These are phyloP conservation scores for Coemansia sp. DNA, from an alignment of 192 early-diverging fungal genomes.

Conservation along the genomic window DNA sequence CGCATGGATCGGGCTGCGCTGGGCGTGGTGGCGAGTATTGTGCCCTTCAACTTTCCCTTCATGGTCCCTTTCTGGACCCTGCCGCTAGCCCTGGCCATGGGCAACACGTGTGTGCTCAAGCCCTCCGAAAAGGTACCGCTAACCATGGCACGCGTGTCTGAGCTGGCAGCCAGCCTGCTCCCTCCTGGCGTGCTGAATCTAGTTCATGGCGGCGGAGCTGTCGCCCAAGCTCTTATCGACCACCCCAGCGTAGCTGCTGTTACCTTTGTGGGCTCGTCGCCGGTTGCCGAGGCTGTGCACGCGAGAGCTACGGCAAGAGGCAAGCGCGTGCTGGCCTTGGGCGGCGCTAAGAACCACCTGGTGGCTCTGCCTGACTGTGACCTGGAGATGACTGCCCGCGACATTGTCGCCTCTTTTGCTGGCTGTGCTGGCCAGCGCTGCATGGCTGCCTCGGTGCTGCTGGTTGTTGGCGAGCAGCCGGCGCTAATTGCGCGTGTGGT, in stretches of 20 bases:
- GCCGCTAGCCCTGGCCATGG: slow-evolving; percentile 69
- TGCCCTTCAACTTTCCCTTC: slow-evolving; percentile 84
- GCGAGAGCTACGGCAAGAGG: slow-evolving; percentile 53
- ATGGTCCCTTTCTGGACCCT: slow-evolving; percentile 87
- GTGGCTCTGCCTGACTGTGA: slow-evolving; percentile 78
- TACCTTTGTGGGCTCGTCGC: slow-evolving; percentile 80
- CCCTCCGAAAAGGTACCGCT: slow-evolving; percentile 82
- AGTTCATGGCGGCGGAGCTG: slow-evolving; percentile 61
- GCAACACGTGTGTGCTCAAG: slow-evolving; percentile 78
- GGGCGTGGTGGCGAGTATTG: slow-evolving; percentile 77
- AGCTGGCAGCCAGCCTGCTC: slow-evolving; percentile 60
- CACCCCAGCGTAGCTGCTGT: slow-evolving; percentile 68
- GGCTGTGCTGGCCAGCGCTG: slow-evolving; percentile 81
- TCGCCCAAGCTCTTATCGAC: slow-evolving; percentile 61
- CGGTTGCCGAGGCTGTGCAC: slow-evolving; percentile 67
- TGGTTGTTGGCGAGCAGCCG: slow-evolving; percentile 70
- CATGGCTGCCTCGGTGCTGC: slow-evolving; percentile 74
- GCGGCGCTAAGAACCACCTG: slow-evolving; percentile 77
- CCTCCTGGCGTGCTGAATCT: slow-evolving; percentile 78
- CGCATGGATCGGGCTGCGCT: slow-evolving; percentile 65
- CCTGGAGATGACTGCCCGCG: slow-evolving; percentile 74
- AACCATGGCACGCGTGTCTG: slow-evolving; percentile 70
- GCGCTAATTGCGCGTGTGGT: slow-evolving; percentile 66
- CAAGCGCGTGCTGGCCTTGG: slow-evolving; percentile 76
- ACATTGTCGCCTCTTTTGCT: slow-evolving; percentile 74